phyloP scores from a whole-genome alignment of 495 filamentous ascomycete species.

The Tuber microsphaerosporum region DNA sequence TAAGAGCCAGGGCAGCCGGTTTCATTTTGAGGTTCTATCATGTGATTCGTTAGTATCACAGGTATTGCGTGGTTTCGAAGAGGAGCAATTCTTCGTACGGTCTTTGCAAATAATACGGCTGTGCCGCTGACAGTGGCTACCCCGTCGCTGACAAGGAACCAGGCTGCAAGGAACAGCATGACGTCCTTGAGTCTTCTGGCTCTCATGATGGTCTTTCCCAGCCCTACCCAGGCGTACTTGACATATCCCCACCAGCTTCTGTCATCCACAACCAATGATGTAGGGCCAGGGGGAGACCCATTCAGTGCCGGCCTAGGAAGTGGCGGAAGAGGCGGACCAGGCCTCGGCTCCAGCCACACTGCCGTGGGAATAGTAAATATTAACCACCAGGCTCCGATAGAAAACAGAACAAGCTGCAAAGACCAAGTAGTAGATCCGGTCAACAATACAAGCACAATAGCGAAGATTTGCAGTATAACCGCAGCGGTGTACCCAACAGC shows the following conservation, averaged over 20 bases:
- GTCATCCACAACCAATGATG: constrained; percentile 4
- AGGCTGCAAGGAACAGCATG: constrained; percentile 76
- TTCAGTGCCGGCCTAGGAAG: constrained; percentile 11
- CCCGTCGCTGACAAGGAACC: constrained; percentile 89
- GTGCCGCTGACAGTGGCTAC: constrained; percentile 94
- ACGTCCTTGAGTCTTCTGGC: constrained; percentile 79
- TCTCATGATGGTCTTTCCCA: constrained; percentile 69
- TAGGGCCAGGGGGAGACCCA: constrained; percentile 3
- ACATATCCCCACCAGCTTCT: constrained; percentile 54
- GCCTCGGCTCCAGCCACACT: constrained; percentile 81
- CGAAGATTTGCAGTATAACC: constrained; percentile 67
- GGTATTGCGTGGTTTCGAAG: constrained; percentile 8
- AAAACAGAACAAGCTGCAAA: constrained; percentile 72
- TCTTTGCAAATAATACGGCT: constrained; percentile 92
- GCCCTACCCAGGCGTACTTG: constrained; percentile 71
- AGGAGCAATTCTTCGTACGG: constrained; percentile 43
- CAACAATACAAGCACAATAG: constrained; percentile 61
- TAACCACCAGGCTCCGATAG: constrained; percentile 93
- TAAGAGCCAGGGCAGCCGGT: constrained; percentile 78
- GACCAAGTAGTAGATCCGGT: constrained; percentile 70
- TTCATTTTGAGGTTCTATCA: constrained; percentile 67
- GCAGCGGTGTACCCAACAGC: constrained; percentile 84
- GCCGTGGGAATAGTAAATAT: constrained; percentile 82
- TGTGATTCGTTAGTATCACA: constrained; percentile 21
- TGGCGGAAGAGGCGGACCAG: constrained; percentile 67